A percentile compares a stretch with the other conserved stretches of the same genome.
Evolutionary conservation across 257 asterid species (phyloP).

Genomic region (Ocimum tenuiflorum): DNA sequence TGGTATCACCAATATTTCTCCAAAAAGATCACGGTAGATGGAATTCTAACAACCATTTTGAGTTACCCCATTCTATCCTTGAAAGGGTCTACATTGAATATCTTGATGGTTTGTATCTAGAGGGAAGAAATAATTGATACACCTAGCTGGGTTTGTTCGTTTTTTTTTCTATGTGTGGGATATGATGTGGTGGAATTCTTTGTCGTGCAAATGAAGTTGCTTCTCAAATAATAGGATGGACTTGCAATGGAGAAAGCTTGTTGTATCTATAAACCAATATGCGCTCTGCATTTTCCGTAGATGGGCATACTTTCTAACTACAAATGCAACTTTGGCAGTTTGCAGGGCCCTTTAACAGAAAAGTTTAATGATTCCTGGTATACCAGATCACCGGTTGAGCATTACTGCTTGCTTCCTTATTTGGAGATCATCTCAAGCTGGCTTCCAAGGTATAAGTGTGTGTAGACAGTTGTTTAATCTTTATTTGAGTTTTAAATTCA

Average conservation of each 20-base stretch:
- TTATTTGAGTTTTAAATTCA: not conserved
- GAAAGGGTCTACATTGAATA: not conserved
- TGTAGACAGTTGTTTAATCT: not conserved
- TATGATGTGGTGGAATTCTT: too few relatives aligned
- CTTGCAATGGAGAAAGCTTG: not conserved
- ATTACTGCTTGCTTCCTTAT: slow-evolving; percentile 57
- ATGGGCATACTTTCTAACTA: not conserved
- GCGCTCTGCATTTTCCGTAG: not conserved
- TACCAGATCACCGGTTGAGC: slow-evolving; percentile 33
- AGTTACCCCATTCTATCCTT: not conserved
- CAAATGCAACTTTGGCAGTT: slow-evolving; percentile 30
- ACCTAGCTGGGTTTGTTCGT: too few relatives aligned
- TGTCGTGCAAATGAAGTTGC: not conserved
- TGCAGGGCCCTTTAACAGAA: slow-evolving; percentile 52
- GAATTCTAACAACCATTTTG: not conserved
- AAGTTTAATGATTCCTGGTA: slow-evolving; percentile 33
- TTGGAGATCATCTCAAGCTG: slow-evolving; percentile 40
- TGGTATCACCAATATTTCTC: too few relatives aligned
- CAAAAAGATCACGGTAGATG: not conserved
- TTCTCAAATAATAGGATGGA: not conserved
- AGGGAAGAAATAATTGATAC: too few relatives aligned
- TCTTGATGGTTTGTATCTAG: not conserved
- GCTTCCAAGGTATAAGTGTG: slow-evolving; percentile 41
- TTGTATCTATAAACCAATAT: not conserved
- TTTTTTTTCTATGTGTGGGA: too few relatives aligned